Conservation (phyloP, 2,329 filamentous ascomycete species). For the Penicillium decumbens region DNA sequence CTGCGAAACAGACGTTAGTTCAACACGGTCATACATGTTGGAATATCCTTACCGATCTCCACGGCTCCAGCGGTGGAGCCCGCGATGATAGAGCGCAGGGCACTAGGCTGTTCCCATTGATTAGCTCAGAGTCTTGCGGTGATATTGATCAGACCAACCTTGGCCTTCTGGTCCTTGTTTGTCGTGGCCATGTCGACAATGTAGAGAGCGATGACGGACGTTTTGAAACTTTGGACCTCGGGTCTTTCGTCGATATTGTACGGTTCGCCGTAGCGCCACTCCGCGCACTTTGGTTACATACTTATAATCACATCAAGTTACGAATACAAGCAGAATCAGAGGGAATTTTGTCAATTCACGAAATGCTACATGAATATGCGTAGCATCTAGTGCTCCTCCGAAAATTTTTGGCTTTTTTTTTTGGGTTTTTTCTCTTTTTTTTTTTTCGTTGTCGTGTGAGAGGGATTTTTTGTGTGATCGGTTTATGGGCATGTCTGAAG, state of each 20-base stretch:
- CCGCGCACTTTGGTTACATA: constrained; percentile 7
- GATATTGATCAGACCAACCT: constrained; percentile 27
- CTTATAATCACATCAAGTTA: neutral
- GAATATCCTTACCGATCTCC: constrained; percentile 67
- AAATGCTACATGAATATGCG: constrained; percentile 20
- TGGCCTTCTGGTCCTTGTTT: constrained; percentile 36
- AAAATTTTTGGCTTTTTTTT: constrained; percentile 14
- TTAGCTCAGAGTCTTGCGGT: constrained; percentile 13
- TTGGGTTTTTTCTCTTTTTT: constrained; percentile 5
- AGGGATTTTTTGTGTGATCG: constrained; percentile 7
- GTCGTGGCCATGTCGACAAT: constrained; percentile 30
- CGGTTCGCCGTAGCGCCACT: constrained; percentile 18
- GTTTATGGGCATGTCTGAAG: neutral
- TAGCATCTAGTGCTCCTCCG: constrained; percentile 27
- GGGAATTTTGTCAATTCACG: constrained; percentile 30
- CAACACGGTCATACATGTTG: neutral
- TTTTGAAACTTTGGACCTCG: constrained; percentile 12
- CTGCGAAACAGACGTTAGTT: constrained; percentile 38
- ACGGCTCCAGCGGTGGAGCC: constrained; percentile 90
- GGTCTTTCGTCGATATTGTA: constrained; percentile 13
- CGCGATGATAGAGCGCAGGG: constrained; percentile 82
- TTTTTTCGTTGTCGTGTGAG: neutral
- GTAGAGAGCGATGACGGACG: constrained; percentile 4
- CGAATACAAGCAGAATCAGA: constrained; percentile 10
- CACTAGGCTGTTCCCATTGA: constrained; percentile 60